Base-by-base conservation (phyloP, 495 filamentous ascomycete genomes). In the Pseudotulostoma volvatum region DNA sequence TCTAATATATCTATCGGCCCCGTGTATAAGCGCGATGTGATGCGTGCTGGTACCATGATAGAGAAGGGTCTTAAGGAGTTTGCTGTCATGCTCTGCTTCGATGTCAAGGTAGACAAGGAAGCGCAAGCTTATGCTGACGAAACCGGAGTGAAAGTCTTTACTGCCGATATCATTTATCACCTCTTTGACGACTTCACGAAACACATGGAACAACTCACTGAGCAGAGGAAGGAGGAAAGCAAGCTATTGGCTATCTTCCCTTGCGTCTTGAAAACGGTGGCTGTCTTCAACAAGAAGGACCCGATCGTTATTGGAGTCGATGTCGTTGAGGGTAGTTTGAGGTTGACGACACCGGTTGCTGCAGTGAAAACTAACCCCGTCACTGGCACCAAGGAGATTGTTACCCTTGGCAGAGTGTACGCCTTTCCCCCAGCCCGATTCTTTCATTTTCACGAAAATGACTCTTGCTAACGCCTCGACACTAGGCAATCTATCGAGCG, bases 51-150 rank as follows among this genome's bases (percentile, higher is more conserved):
- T 47, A 81, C 79, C 38, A 99, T 99, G 92, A 64, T 96, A 42
- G 92, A 99, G 65, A 95, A 95, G 61, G 74, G 77, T 33, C 25
- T 42, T 25, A 85, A 84, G 49, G 90, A 99, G 55, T 92, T 77
- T 44, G 92, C 92, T 17, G 85, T 96, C 56, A 99, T 99, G 92
- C 78, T 99, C 14, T 96, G 92, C 56, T 99, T 99, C 68, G 92
- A 99, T 54, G 92, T 99, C 57, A 94, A 94, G 66, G 81, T 99
- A 16, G 92, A 99, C 60, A 95, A 93, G 59, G 92, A 99, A 50
- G 92, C 92, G 1, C 71, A 78, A 48, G 70, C 70, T 9, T 94
- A 96, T 48, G 92, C 92, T 31, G 82, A 93, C 7, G 86, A 95
- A 38, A 74, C 93, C 30, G 88, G 88, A 20, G 82, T 99, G 55